Base-by-base conservation (phyloP, 2,329 filamentous ascomycete genomes). In the Sordariomycetes sp. region DNA sequence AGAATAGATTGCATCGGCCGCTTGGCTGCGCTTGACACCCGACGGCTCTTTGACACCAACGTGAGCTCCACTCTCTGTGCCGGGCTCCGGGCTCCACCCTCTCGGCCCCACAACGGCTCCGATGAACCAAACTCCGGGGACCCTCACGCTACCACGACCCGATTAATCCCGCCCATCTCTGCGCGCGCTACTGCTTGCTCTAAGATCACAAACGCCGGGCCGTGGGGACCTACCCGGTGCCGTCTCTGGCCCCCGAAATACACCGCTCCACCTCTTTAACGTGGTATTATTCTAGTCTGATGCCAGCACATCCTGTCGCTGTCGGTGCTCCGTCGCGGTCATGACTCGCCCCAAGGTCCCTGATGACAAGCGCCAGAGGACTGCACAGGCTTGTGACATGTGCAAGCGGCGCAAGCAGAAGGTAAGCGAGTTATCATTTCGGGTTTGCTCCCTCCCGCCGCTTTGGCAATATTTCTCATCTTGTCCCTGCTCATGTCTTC, bases 371-470 rank as follows among this genome's bases (percentile, higher is more conserved):
- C 76, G 82, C 61, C 78, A 82, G 68, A 78, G 83, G 63, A 85
- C 78, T 55, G 79, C 79, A 28, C 78, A 81, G 62, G 83, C 83
- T 48, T 86, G 83, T 66, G 79, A 84, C 61, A 79, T 74, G 61
- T 86, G 83, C 71, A 85, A 84, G 69, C 75, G 76, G 59, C 76
- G 82, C 60, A 86, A 86, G 67, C 82, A 86, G 70, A 86, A 85
- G 74, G 83, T 82, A 65, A 73, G 77, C 15, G 22, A 50, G 20
- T 20, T 50, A 10, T 50, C 45, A 50, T 22, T 20, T 24, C 10
- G 45, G 7, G 17, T 39, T 10, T 39, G 20, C 45, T 12, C 2
- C 42, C 22, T n/a, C n/a, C 22, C 2, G 20, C 13, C 3, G 20
- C n/a, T 50, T 20, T 50, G 17, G 13, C n/a, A 6, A 10, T 7